phyloP scores from a whole-genome alignment of 192 early-diverging fungal species.

The Backusella tarrabulga region DNA sequence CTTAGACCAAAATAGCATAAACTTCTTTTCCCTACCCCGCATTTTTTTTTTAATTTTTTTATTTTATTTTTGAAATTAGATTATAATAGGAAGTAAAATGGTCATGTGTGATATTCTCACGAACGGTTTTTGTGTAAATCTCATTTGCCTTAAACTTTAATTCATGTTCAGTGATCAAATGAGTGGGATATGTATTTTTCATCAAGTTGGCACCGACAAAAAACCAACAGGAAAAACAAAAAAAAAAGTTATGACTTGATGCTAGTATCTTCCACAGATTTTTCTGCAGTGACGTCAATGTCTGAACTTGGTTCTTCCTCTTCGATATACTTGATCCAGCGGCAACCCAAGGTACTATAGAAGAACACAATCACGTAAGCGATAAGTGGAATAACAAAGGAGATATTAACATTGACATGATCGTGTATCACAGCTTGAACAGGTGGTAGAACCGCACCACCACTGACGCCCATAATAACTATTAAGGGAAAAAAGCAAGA shows the following conservation, averaged over 20 bases:
- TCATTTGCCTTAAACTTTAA: not conserved
- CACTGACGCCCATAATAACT: conserved; percentile 33
- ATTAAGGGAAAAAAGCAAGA: not conserved
- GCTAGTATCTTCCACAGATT: not conserved
- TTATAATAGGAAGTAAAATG: not conserved
- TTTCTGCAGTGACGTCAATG: not conserved
- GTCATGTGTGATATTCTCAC: not conserved
- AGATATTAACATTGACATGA: conserved; percentile 10
- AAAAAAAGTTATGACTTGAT: not conserved
- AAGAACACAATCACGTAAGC: conserved; percentile 20
- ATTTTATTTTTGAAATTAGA: not conserved
- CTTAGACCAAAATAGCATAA: not conserved
- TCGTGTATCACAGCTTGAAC: conserved; percentile 29
- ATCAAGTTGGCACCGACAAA: not conserved
- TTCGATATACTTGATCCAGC: conserved; percentile 18
- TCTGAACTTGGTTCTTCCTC: not conserved
- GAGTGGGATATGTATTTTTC: not conserved
- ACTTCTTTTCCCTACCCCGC: not conserved
- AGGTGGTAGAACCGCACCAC: conserved; percentile 29
- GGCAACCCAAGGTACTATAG: conserved; percentile 20
- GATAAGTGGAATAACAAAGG: conserved; percentile 21
- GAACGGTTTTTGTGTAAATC: not conserved
- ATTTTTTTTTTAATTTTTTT: not conserved
- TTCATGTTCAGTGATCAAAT: not conserved
- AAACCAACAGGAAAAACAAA: not conserved